Base-by-base conservation (phyloP, 371 early-diverging fungal species). In the Mucor lusitanicus region DNA sequence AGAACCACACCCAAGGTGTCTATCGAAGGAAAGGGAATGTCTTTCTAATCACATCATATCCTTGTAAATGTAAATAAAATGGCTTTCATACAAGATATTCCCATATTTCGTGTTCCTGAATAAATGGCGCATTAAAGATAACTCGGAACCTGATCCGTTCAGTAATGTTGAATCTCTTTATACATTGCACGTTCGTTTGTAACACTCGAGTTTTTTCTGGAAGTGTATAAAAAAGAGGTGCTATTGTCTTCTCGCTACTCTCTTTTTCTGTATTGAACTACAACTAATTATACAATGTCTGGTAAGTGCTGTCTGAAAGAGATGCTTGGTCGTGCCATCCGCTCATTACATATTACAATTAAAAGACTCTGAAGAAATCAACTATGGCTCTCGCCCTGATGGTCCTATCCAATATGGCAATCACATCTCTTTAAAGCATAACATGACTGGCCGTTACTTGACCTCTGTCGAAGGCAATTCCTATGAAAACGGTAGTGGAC, bases 361-460 rank as follows among this genome's bases (percentile, higher is more conserved):
- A 42, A 40, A 30, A 42, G 50, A 53, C 35, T 23, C 53, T 53
- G 62, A 62, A 37, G 62, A 30, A 32, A 48, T 46, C 21, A 39
- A 60, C 44, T 61, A 61, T 48, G 61, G 61, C 30, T 46, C 48
- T 32, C 61, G 61, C 46, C 46, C 62, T 37, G 62, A 62, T 35
- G 55, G 55, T 1, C 54, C 55, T 40, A 63, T 63, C 27, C 40
- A 40, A 39, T 63, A 30, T 17, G 63, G 63, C 3, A 48, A 59
- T 30, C 50, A 54, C 19, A 63, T 69, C 30, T 48, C 81, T 59
- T 72, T 89, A 15, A 86, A 88, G 71, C 89, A 89, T 66, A 78
- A 75, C 67, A 82, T 81, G 65, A 85, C 87, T 3, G 87, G 85
- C 23, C 79, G 85, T 40, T 85, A 76, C 70, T 70, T 89, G 66